These are phyloP conservation scores for Hermanozyma aechmeae DNA, from an alignment of 805 yeast genomes.

Conservation along the genomic window DNA sequence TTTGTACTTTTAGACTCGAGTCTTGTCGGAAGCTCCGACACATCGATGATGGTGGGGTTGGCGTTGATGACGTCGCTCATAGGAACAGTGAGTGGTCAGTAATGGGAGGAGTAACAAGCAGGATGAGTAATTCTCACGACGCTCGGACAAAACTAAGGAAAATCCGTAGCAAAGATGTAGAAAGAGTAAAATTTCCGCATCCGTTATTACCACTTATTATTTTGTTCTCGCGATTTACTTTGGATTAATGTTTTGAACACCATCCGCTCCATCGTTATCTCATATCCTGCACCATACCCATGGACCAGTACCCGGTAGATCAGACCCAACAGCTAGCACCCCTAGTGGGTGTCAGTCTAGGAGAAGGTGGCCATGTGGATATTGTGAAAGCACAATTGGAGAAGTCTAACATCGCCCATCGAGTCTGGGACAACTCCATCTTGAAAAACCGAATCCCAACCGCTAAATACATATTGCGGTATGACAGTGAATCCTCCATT, in stretches of 20 bases:
- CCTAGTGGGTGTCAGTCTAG: slow-evolving; percentile 10
- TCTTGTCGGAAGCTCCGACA: slow-evolving; percentile 69
- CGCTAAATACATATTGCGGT: slow-evolving; percentile 19
- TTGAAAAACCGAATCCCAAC: slow-evolving; percentile 26
- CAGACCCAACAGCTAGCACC: slow-evolving; percentile 29
- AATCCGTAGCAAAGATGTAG: too few relatives aligned
- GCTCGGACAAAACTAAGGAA: too few relatives aligned
- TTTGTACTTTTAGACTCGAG: slow-evolving; percentile 8
- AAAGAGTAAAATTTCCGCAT: too few relatives aligned
- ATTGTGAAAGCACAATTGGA: slow-evolving; percentile 3
- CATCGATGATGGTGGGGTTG: slow-evolving; percentile 78
- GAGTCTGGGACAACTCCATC: slow-evolving; percentile 29
- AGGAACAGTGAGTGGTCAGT: too few relatives aligned
- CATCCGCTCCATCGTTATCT: too few relatives aligned
- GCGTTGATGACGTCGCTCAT: slow-evolving; percentile 88
- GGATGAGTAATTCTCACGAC: too few relatives aligned
- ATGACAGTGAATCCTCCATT: slow-evolving; percentile 2
- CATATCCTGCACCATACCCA: too few relatives aligned
- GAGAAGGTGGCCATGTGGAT: slow-evolving; percentile 4
- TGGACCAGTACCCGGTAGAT: slow-evolving; percentile 23
- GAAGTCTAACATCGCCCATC: slow-evolving; percentile 11
- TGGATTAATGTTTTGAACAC: too few relatives aligned
- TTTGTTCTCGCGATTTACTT: too few relatives aligned
- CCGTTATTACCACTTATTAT: too few relatives aligned
- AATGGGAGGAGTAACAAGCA: too few relatives aligned